phyloP scores from a whole-genome alignment of 768 basidiomycete genomes.

The Tylopilus rubrobrunneus region DNA sequence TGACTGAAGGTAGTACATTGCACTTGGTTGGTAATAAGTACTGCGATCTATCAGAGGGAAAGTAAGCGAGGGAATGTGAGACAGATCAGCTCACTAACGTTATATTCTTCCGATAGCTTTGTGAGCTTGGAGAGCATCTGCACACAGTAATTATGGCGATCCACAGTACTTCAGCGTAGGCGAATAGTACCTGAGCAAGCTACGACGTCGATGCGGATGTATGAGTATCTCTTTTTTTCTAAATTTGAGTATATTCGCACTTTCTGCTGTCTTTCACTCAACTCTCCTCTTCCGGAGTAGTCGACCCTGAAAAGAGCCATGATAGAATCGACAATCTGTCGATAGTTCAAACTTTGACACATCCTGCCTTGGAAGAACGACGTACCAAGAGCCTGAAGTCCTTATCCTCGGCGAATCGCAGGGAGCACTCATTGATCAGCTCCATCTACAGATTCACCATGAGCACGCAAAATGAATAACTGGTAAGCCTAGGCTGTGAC shows the following conservation, averaged over 20 bases:
- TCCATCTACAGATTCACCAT: conserved; percentile 60
- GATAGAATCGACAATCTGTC: conserved; percentile 89
- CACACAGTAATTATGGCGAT: not conserved
- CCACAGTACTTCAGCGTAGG: not conserved
- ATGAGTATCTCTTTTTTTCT: conserved; percentile 8
- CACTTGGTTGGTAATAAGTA: conserved; percentile 91
- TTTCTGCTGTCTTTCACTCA: conserved; percentile 93
- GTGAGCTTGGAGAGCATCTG: conserved; percentile 90
- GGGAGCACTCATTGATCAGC: conserved; percentile 83
- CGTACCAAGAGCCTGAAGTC: conserved; percentile 69
- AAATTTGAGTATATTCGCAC: conserved; percentile 30
- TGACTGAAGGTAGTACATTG: conserved; percentile 49
- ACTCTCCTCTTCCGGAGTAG: conserved; percentile 88
- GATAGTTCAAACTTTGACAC: conserved; percentile 6
- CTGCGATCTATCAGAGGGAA: conserved; percentile 54
- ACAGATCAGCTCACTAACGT: conserved; percentile 41
- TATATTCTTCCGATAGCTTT: conserved; percentile 90
- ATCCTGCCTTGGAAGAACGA: not conserved
- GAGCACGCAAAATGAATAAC: not conserved
- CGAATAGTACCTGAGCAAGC: conserved; percentile 70
- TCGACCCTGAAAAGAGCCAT: conserved; percentile 97
- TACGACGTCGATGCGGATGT: conserved; percentile 28
- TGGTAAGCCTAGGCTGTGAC: conserved; percentile 33
- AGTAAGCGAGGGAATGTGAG: not conserved
- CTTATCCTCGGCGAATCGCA: conserved; percentile 87